Evolutionary conservation across 2,329 filamentous ascomycete species (phyloP), one percentile per base, ranked within the genome.

Genomic region (Eutypella sp.): DNA sequence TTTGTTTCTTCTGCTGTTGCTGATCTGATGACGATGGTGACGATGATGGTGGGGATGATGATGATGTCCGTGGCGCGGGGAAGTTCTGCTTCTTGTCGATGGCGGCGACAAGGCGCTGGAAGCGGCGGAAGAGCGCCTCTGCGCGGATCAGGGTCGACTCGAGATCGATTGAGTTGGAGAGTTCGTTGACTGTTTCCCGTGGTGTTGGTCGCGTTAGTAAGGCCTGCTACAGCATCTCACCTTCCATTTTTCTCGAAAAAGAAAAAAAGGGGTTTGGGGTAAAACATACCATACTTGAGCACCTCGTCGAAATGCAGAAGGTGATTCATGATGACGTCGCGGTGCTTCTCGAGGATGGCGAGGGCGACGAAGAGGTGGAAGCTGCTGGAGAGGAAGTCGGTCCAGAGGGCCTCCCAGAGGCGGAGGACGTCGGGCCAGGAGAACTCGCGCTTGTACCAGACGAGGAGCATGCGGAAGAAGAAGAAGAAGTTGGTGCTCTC

Each of bases 401-500:
- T 97, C 93, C 95, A 99, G 2, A 97, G 71, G 0, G 80, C 76
- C 67, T 99, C 93, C 93, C 93, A 99, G 4, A 99, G 72, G 16
- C 87, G 80, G 27, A 97, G 71, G 10, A 96, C 82, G 60, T 97
- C 90, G 40, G 78, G 66, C 89, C 92, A 99, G 55, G 82, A 79
- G 58, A 99, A 99, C 67, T 99, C 93, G 40, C 93, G 85, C 73
- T 99, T 99, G 68, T 93, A 99, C 93, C 93, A 99, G 9, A 99
- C 93, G 1, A 99, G 76, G 27, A 99, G 76, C 93, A 97, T 97
- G 49, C 93, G 87, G 80, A 97, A 99, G 74, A 99, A 97, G 74
- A 99, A 99, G 70, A 99, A 99, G 68, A 99, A 99, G 66, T 99
- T 99, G 20, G 93, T 99, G 60, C 87, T 95, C 59, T 99, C 95